Evolutionary conservation across 208 protist genomes (phyloP), one percentile per base, ranked within the genome.

Genomic region (Trypanosoma theileri): DNA sequence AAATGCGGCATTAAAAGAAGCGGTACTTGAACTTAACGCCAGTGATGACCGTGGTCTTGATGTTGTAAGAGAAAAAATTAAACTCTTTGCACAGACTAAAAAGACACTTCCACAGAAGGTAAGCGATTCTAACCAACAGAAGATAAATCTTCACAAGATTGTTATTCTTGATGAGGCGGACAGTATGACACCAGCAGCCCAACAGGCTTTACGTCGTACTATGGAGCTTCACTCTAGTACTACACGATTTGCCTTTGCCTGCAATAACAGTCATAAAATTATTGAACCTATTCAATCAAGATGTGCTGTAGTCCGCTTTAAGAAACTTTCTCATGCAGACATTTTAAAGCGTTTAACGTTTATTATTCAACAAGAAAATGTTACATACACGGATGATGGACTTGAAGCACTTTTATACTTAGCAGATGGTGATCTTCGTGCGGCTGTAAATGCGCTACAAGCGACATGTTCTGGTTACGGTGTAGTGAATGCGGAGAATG

Each of bases 91-190:
- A 12, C 86, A 97, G 71, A 97, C 93, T 0, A 96, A 96, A 65
- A 96, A 97, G 61, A 97, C 91, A 35, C 80, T 97, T 8, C 92
- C 94, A 9, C 78, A 80, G 31, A 85, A 88, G 62, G 72, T 83
- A 22, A 63, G 59, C 44, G 59, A 62, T 22, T 11, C 53, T 13
- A 51, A 60, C 31, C 26, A 79, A 60, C 51, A 66, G 14, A 55
- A 80, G 59, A 75, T 91, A 10, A 75, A 79, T 66, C 75, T 93
- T 0, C 94, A 99, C 85, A 99, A 99, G 77, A 96, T 99, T 61
- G 98, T 99, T 50, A 94, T 99, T 21, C 86, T 99, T 6, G 99
- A 99, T 71, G 99, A 99, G 87, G 98, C 98, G 9, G 99, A 99
- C 82, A 97, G 91, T 56, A 99, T 99, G 98, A 99, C 98, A 1